These are phyloP conservation scores for Hansenula lynferdii DNA, from an alignment of 1,139 yeast genomes.

Conservation along the genomic window DNA sequence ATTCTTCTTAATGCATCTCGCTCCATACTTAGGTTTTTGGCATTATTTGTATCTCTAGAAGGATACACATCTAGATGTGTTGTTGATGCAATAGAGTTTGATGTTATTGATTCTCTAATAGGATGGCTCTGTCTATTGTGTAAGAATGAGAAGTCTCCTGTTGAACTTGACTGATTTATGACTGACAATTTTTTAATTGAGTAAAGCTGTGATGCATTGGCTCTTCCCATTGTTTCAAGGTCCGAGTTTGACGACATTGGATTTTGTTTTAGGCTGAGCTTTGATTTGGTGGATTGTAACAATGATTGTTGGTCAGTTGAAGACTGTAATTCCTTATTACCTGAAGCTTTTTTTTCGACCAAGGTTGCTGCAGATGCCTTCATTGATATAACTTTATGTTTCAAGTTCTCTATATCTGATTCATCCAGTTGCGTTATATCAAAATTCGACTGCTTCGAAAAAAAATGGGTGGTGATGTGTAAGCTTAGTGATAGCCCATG, in stretches of 20 bases:
- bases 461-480: constrained; percentile 3
- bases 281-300: not conserved
- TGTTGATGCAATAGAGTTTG: constrained; percentile 5
- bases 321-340: not conserved
- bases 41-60: constrained; percentile 1
- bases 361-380: constrained; percentile 22
- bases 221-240: not conserved
- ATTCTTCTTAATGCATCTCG: constrained; percentile 21
- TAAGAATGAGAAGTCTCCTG: constrained; percentile 6
- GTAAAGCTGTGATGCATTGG: constrained; percentile 5
- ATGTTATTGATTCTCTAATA: not conserved
- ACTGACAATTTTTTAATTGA: constrained; percentile 19
- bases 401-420: not conserved
- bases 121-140: constrained; percentile 2
- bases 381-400: constrained; percentile 12
- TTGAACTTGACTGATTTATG: constrained; percentile 18
- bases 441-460: not conserved
- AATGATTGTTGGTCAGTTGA: not conserved
- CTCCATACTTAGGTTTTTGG: constrained; percentile 14
- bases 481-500: constrained; percentile 16
- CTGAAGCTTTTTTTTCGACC: constrained; percentile 10
- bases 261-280: not conserved
- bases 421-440: not conserved
- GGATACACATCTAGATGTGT: constrained; percentile 8
- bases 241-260: not conserved